phyloP scores from a whole-genome alignment of 164 flowering plant genomes.

The Macadamia tetraphylla region DNA sequence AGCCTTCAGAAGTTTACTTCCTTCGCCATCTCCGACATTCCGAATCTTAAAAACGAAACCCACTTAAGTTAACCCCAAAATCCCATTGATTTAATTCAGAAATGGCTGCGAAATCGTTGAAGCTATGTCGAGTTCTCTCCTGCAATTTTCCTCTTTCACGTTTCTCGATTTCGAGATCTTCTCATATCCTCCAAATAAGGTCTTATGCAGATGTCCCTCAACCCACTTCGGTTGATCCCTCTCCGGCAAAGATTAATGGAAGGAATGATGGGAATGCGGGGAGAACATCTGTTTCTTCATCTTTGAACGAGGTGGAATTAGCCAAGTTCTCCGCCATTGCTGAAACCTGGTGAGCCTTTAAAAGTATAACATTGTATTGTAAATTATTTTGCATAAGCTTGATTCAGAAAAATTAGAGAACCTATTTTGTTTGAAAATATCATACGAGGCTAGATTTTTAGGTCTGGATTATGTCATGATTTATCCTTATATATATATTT shows the following conservation, averaged over 20 bases:
- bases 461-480: too few species aligned
- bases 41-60: too few species aligned
- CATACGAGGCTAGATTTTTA: too few species aligned
- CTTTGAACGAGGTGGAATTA: conserved; percentile 62
- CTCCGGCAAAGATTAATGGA: background rate
- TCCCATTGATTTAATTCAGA: background rate
- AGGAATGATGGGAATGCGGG: background rate
- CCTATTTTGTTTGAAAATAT: too few species aligned
- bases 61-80: too few species aligned
- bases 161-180: conserved; percentile 5
- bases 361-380: background rate
- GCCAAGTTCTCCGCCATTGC: conserved; percentile 83
- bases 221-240: conserved; percentile 6
- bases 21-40: too few species aligned
- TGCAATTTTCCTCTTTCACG: conserved; percentile 4
- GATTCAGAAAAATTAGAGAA: too few species aligned
- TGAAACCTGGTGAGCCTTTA: conserved; percentile 57
- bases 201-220: conserved; percentile 15
- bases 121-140: conserved; percentile 4
- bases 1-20: too few species aligned
- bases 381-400: background rate
- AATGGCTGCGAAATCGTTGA: conserved; percentile 20
- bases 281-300: conserved; percentile 29
- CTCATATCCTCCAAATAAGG: conserved; percentile 13
- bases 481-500: too few species aligned